Percentiles rank a stretch among this genome's conserved stretches.
Conservation (phyloP, 306 rosid species). For the Glycine latifolia region DNA sequence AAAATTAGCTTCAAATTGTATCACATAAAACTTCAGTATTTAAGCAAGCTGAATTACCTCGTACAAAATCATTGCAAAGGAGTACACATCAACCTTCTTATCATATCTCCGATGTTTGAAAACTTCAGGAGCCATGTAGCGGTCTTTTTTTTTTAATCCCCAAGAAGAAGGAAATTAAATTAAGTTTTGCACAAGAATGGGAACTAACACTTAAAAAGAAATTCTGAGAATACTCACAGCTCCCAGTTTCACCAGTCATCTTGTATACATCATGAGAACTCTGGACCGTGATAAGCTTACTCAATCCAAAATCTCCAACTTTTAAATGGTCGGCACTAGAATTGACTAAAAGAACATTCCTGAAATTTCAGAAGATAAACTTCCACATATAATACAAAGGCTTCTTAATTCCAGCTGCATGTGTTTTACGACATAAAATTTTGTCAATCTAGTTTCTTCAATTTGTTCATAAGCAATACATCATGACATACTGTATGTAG, state of each 20-base stretch:
- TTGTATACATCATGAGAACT: slow-evolving; percentile 94
- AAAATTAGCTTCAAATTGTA: slow-evolving; percentile 21
- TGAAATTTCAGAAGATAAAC: slow-evolving; percentile 53
- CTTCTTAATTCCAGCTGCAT: slow-evolving; percentile 35
- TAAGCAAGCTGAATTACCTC: slow-evolving; percentile 71
- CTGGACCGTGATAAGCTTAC: slow-evolving; percentile 95
- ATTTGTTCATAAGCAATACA: slow-evolving; percentile 24
- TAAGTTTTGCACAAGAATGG: slow-evolving; percentile 23
- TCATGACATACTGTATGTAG: slow-evolving; percentile 18
- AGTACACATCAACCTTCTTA: slow-evolving; percentile 95
- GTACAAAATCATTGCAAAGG: slow-evolving; percentile 90
- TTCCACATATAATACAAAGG: slow-evolving; percentile 35
- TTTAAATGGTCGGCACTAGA: slow-evolving; percentile 96
- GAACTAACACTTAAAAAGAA: slow-evolving; percentile 16
- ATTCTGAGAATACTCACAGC: slow-evolving; percentile 74
- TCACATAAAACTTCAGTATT: neutral
- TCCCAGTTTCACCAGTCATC: slow-evolving; percentile 99
- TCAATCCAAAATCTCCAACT: slow-evolving; percentile 97
- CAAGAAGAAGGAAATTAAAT: slow-evolving; percentile 45
- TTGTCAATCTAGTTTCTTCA: slow-evolving; percentile 42
- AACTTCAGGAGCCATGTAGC: slow-evolving; percentile 99
- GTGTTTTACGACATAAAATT: slow-evolving; percentile 37
- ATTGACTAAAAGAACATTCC: slow-evolving; percentile 97
- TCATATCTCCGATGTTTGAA: slow-evolving; percentile 92
- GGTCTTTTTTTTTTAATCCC: slow-evolving; percentile 63